Evolutionary conservation across 768 basidiomycete genomes (phyloP), one percentile per base, ranked within the genome.

Genomic region (Rhodotorula sphaerocarpa): DNA sequence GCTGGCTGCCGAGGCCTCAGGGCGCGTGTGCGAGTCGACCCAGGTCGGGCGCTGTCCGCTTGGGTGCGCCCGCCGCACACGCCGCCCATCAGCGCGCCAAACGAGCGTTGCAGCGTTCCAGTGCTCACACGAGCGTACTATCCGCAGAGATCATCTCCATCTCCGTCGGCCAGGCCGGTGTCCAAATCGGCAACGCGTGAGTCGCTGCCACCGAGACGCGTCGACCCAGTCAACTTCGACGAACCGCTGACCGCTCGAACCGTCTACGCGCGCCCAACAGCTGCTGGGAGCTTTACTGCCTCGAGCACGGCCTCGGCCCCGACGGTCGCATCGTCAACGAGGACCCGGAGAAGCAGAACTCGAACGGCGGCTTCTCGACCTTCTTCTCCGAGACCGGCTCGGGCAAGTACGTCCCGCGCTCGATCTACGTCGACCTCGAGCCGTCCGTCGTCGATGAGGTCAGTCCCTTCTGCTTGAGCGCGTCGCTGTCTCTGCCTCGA

Each of bases 361-460:
- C 50, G 50, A 51, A 90, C 71, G 86, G 83, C 78, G 95, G 95
- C 73, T 97, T 99, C 83, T 88, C 86, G 76, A 99, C 95, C 68
- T 99, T 99, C 82, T 99, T 99, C 81, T 93, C 90, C 42, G 95
- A 99, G 81, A 97, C 93, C 53, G 87, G 87, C 36, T 85, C 89
- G 57, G 66, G 66, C 63, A 65, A 65, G 56, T 63, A 71, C 59
- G 93, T 97, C 63, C 95, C 95, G 55, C 85, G 95, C 72, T 95
- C 92, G 46, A 83, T 99, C 70, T 97, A 97, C 80, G 85, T 99
- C 64, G 90, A 93, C 77, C 84, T 92, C 41, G 68, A 70, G 46
- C 61, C 61, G 20, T 59, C 55, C 31, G 61, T 60, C 51, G 59
- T 70, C 57, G 65, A 67, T 53, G 65, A 65, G 54, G 55, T 56